These are phyloP conservation scores for Aspergillus vadensis DNA, from an alignment of 2,329 filamentous ascomycete species.

Conservation along the genomic window DNA sequence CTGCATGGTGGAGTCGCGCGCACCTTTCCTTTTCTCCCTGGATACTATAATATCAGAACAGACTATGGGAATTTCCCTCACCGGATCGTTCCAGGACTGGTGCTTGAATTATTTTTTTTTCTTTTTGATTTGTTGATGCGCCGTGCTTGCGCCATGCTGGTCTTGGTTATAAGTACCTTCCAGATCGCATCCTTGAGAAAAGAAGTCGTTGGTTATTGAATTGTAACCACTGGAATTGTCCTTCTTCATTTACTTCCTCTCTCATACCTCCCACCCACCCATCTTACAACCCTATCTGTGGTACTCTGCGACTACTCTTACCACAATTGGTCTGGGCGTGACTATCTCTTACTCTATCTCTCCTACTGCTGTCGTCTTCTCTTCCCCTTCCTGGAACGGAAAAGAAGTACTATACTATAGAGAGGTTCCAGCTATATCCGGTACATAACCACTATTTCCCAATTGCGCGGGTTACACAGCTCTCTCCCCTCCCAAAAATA, in stretches of 20 bases:
- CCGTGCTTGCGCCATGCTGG: conserved; percentile 9
- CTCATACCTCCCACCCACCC: not conserved
- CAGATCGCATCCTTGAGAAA: not conserved
- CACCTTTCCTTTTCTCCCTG: conserved; percentile 4
- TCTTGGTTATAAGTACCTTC: conserved; percentile 14
- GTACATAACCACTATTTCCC: not conserved
- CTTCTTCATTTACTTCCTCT: not conserved
- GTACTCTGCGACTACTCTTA: not conserved
- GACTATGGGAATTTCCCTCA: conserved; percentile 13
- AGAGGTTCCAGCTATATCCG: not conserved
- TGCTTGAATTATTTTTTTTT: conserved; percentile 6
- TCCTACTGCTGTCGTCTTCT: not conserved
- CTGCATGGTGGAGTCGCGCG: conserved; percentile 22
- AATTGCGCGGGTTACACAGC: not conserved
- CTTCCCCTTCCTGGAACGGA: not conserved
- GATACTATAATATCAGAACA: conserved; percentile 16
- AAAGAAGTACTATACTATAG: not conserved
- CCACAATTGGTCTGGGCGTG: not conserved
- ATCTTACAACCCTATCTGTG: no score
- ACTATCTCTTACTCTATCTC: no score
- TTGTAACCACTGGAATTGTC: not conserved
- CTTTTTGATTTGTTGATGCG: conserved; percentile 8
- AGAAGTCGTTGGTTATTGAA: not conserved
- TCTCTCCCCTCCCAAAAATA: not conserved
- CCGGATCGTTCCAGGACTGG: conserved; percentile 5